A percentile compares a stretch with the other conserved stretches of the same genome.
These are phyloP conservation scores for Mortierella sp. DNA, from an alignment of 371 early-diverging fungal genomes.

Conservation along the genomic window DNA sequence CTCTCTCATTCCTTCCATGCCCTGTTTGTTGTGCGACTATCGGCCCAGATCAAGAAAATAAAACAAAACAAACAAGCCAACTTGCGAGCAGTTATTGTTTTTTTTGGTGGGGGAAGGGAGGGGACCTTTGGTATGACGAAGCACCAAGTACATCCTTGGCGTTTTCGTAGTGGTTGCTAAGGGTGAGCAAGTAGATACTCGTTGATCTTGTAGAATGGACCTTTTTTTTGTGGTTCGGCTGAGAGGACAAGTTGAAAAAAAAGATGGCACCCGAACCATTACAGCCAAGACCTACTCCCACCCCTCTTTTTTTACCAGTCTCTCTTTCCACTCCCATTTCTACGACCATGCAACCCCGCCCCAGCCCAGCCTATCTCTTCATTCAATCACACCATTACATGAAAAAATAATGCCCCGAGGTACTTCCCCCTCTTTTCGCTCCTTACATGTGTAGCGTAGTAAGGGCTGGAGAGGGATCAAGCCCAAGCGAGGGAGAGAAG, in stretches of 20 bases:
- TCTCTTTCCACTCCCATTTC: neutral
- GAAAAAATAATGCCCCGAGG: neutral
- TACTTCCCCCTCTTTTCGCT: neutral
- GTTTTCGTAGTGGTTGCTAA: neutral
- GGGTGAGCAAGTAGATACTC: neutral
- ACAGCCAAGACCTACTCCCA: neutral
- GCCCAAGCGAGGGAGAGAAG: neutral
- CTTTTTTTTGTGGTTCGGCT: neutral
- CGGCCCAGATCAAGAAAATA: neutral
- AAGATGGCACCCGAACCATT: neutral
- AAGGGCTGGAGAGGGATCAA: neutral
- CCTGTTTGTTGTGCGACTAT: neutral
- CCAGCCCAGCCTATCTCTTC: neutral
- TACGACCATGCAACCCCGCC: no score
- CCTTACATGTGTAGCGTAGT: neutral
- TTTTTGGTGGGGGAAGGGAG: neutral
- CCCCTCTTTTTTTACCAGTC: neutral
- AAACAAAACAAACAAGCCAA: neutral
- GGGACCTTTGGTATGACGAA: neutral
- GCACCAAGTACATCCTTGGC: neutral
- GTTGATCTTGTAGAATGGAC: neutral
- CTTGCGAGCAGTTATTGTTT: neutral
- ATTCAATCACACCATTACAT: neutral
- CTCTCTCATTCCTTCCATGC: no score
- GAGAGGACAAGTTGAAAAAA: neutral